Evolutionary conservation across 768 basidiomycete species (phyloP).

Genomic region (Amanita phalloides): DNA sequence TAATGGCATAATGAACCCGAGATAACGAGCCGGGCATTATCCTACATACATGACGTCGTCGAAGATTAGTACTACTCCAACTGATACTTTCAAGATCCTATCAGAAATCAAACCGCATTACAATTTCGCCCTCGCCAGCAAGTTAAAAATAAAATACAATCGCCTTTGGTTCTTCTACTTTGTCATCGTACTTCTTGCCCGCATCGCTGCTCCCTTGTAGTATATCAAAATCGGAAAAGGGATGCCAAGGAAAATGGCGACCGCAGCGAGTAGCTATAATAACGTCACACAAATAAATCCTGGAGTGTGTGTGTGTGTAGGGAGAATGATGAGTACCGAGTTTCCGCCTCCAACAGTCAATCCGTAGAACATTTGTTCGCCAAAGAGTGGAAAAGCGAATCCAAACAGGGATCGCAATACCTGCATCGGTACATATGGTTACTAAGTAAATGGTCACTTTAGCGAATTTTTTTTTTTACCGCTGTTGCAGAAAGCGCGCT

Average conservation of each 20-base stretch:
- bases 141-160: too few species aligned
- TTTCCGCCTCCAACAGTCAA: conserved; percentile 62
- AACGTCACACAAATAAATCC: background rate
- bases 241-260: conserved; percentile 49
- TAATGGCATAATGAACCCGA: too few species aligned
- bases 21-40: too few species aligned
- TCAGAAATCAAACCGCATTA: too few species aligned
- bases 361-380: conserved; percentile 49
- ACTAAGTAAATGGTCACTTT: background rate
- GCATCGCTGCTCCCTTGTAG: conserved; percentile 45
- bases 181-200: conserved; percentile 21
- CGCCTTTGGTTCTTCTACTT: background rate
- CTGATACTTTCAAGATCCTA: too few species aligned
- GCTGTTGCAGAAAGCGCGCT: conserved; percentile 58
- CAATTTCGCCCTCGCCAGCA: too few species aligned
- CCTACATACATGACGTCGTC: too few species aligned
- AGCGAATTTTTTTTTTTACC: conserved; percentile 22
- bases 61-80: too few species aligned
- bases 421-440: conserved; percentile 10
- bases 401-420: conserved; percentile 37
- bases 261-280: conserved; percentile 40
- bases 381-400: conserved; percentile 39
- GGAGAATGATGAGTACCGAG: conserved; percentile 24
- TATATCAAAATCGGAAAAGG: conserved; percentile 71
- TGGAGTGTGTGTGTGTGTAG: too few species aligned